Conservation (phyloP, 306 rosid species). For the Betula pendula region DNA sequence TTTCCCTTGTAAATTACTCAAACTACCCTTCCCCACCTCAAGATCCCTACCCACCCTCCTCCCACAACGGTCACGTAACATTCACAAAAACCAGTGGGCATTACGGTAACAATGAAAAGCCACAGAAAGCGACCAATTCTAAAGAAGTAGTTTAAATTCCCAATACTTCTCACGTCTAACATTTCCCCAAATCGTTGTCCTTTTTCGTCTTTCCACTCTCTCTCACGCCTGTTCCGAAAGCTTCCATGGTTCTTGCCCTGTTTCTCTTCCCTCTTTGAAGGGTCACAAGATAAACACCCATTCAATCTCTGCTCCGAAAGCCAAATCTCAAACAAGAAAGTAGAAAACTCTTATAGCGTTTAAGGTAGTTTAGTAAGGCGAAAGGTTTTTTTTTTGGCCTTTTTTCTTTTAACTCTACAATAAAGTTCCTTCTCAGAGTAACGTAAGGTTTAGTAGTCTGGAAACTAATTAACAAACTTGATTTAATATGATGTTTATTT, state of each 20-base stretch:
- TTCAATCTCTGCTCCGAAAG: constrained; percentile 15
- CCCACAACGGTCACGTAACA: constrained; percentile 11
- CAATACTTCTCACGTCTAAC: constrained; percentile 19
- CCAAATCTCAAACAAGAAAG: constrained; percentile 14
- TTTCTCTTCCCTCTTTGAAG: constrained; percentile 5
- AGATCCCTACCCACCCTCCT: neutral
- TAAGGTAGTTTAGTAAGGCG: constrained; percentile 3
- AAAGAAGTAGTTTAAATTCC: constrained; percentile 27
- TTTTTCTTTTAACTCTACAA: neutral
- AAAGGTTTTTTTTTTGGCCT: neutral
- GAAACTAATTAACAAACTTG: constrained; percentile 8
- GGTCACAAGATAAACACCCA: constrained; percentile 2
- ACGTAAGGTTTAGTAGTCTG: neutral
- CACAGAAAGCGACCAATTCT: constrained; percentile 24
- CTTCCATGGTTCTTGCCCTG: constrained; percentile 2
- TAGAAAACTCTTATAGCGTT: constrained; percentile 3
- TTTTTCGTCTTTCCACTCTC: constrained; percentile 35
- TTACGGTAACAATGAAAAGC: neutral
- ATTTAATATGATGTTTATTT: neutral
- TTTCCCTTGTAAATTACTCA: neutral
- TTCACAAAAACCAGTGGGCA: neutral
- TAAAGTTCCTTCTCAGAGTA: constrained; percentile 27
- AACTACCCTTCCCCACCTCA: constrained; percentile 5
- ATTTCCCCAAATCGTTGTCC: constrained; percentile 19
- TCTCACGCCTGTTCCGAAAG: neutral